These are phyloP conservation scores for Rhizopogon parksii DNA, from an alignment of 1,284 basidiomycete genomes.

Conservation along the genomic window DNA sequence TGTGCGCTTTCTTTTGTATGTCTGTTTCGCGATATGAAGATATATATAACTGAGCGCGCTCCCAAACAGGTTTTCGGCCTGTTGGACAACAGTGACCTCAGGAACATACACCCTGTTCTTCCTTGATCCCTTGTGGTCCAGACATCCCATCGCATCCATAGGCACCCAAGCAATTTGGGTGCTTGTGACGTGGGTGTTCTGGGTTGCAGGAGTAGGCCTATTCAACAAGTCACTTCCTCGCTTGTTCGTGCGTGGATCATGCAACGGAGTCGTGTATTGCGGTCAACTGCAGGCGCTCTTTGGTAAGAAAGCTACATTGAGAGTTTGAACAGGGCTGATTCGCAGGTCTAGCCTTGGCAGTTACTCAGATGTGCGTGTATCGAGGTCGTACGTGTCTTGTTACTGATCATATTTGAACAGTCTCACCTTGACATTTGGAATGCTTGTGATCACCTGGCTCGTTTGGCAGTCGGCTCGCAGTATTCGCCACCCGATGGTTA, in stretches of 20 bases:
- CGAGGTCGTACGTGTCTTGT: background rate
- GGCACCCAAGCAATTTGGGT: constrained; percentile 52
- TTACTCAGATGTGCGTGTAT: constrained; percentile 40
- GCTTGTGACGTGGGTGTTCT: constrained; percentile 47
- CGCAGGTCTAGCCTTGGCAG: constrained; percentile 30
- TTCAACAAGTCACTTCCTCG: constrained; percentile 40
- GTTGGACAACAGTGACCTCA: constrained; percentile 49
- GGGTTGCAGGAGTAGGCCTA: constrained; percentile 46
- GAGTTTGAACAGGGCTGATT: constrained; percentile 9
- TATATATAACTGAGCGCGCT: constrained; percentile 6
- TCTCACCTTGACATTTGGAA: constrained; percentile 37
- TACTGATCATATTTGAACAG: constrained; percentile 20
- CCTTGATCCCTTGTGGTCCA: constrained; percentile 49
- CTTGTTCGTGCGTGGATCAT: constrained; percentile 30
- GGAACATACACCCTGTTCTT: constrained; percentile 47
- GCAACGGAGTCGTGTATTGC: constrained; percentile 44
- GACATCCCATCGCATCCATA: constrained; percentile 43
- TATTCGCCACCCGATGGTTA: constrained; percentile 24
- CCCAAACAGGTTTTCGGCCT: constrained; percentile 43
- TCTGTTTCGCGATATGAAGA: constrained; percentile 2
- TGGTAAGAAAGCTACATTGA: constrained; percentile 27
- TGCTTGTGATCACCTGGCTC: constrained; percentile 39
- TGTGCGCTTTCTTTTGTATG: constrained; percentile 42
- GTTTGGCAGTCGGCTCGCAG: constrained; percentile 42
- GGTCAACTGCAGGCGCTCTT: constrained; percentile 46